phyloP scores from a whole-genome alignment of 1,284 basidiomycete genomes.

The Microbotryum violaceum region DNA sequence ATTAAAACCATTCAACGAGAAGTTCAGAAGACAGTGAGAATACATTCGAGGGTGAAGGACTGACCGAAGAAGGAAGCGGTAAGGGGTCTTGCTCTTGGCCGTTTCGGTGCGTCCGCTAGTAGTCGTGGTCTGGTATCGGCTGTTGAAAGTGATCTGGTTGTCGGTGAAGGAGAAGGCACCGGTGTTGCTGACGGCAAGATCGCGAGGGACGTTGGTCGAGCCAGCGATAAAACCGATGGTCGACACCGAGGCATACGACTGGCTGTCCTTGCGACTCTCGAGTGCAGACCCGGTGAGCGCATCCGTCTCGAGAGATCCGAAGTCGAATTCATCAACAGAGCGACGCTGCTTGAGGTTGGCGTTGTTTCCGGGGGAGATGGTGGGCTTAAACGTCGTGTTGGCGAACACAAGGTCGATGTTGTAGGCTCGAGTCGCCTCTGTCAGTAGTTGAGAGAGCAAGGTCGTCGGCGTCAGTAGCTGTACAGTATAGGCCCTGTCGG shows the following conservation, averaged over 20 bases:
- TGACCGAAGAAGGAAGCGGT: no score
- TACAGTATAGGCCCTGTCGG: no score
- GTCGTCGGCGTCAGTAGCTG: no score
- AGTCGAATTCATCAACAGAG: no score
- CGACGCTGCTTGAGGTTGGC: background rate
- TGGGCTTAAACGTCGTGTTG: slow-evolving; percentile 16
- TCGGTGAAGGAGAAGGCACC: slow-evolving; percentile 3
- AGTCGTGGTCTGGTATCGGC: slow-evolving; percentile 11
- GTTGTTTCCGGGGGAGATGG: slow-evolving; percentile 16
- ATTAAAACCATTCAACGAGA: no score
- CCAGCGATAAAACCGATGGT: slow-evolving; percentile 11
- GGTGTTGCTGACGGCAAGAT: slow-evolving; percentile 14
- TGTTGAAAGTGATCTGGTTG: slow-evolving; percentile 14
- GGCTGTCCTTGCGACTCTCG: background rate
- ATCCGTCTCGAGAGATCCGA: no score
- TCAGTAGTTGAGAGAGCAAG: no score
- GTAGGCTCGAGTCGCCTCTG: slow-evolving; percentile 11
- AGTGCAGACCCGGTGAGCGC: background rate
- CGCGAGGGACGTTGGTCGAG: slow-evolving; percentile 8
- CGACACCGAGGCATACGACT: slow-evolving; percentile 7
- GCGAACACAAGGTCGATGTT: slow-evolving; percentile 24
- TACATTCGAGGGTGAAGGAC: no score
- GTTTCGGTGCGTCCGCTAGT: background rate
- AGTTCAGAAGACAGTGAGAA: no score
- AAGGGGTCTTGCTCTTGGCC: slow-evolving; percentile 11